Evolutionary conservation across 805 yeast species (phyloP), one percentile per base, ranked within the genome.

Genomic region (Ogataea angusta): DNA sequence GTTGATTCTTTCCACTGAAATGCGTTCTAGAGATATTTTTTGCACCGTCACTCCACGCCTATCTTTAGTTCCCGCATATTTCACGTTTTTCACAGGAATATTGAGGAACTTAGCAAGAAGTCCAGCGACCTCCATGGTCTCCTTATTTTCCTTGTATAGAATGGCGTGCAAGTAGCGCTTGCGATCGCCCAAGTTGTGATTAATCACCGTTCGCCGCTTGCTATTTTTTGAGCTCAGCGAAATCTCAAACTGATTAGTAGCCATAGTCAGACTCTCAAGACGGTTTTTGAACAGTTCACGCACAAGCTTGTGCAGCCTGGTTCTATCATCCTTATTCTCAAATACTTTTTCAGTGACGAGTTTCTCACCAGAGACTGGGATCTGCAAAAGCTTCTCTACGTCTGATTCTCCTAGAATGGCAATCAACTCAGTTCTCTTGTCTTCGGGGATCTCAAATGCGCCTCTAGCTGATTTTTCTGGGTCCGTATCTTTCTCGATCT

Each of bases 41-140:
- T 93, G 99, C 37, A 88, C 88, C 5, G 99, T 93, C 17, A 87
- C 90, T 35, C 95, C 99, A 60, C 99, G 78, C 53, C 98, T 76
- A 62, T 93, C 99, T 56, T 93, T 93, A 2, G 99, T 95, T 16
- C 99, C 99, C 0, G 97, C 95, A 61, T 81, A 88, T 38, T 86
- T 73, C 25, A 93, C 72, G 29, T 69, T 59, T 48, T 81, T 83
- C 5, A 82, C 69, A n/a, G 90, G 91, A 15, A 85, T 66, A 47
- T 88, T 76, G 48, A 93, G 68, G 46, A 86, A 75, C 57, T 83
- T 83, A 35, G 90, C 69, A 35, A 93, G 66, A 19, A 84, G 64
- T 14, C 80, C 74, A 1, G 93, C 93, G 10, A 87, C 93, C 65
- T 93, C 97, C 96, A 93, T 87, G 1, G 99, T 90, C 52, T 93